Evolutionary conservation across 2,329 filamentous ascomycete genomes (phyloP).

Genomic region (Colletotrichum chlorophyti): DNA sequence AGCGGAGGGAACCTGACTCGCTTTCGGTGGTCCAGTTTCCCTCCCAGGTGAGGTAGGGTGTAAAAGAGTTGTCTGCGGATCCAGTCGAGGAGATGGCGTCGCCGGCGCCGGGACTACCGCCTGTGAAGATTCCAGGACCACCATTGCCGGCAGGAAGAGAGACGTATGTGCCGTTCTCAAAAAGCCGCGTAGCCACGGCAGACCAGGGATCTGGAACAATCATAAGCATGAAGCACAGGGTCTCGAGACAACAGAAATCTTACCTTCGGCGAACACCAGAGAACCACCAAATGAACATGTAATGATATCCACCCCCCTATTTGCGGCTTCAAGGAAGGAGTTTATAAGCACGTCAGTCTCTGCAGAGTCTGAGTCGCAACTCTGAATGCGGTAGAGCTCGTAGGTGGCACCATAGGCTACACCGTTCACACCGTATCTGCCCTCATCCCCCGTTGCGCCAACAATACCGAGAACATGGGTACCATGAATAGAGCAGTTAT

Average conservation of each 20-base stretch:
- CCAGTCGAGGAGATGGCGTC: conserved; percentile 18
- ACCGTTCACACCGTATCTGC: conserved; percentile 31
- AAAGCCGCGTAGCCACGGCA: conserved; percentile 6
- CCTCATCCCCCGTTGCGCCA: conserved; percentile 8
- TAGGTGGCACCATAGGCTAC: conserved; percentile 34
- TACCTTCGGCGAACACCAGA: conserved; percentile 7
- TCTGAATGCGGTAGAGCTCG: conserved; percentile 32
- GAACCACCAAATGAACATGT: conserved; percentile 1
- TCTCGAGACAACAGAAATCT: not conserved
- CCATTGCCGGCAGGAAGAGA: conserved; percentile 9
- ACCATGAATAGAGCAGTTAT: conserved; percentile 2
- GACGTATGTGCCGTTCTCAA: conserved; percentile 6
- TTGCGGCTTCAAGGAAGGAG: conserved; percentile 11
- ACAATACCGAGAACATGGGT: conserved; percentile 13
- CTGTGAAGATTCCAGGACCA: conserved; percentile 7
- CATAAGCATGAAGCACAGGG: too few relatives aligned
- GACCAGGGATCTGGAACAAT: not conserved
- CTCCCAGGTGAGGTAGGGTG: conserved; percentile 14
- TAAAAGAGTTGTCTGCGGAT: conserved; percentile 18
- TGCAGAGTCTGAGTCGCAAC: conserved; percentile 16
- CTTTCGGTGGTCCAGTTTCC: conserved; percentile 13
- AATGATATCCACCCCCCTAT: conserved; percentile 1
- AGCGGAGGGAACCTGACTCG: conserved; percentile 35
- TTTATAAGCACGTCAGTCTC: conserved; percentile 16
- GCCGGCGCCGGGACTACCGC: conserved; percentile 1